These are phyloP conservation scores for Eutrema yunnanense DNA, from an alignment of 345 rosid species.

Conservation along the genomic window DNA sequence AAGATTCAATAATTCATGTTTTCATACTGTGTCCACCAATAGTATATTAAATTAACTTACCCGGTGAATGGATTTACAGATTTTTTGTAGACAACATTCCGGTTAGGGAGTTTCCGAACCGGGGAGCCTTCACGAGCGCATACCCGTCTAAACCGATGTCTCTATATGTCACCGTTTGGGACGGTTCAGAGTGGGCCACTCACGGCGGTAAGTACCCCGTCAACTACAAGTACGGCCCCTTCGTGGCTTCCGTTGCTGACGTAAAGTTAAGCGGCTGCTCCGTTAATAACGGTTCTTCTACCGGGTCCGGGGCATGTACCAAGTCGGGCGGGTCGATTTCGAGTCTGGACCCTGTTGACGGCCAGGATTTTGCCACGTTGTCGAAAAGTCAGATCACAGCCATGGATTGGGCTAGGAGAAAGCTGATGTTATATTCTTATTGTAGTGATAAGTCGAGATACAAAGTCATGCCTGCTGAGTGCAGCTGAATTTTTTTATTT, in stretches of 20 bases:
- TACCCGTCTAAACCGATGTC: constrained; percentile 90
- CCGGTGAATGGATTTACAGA: constrained; percentile 33
- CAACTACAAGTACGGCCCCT: constrained; percentile 73
- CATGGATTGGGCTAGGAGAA: constrained; percentile 84
- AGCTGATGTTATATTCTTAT: constrained; percentile 85
- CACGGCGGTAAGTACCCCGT: constrained; percentile 92
- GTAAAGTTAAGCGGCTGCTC: constrained; percentile 53
- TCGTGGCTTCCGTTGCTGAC: constrained; percentile 55
- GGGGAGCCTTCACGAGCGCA: constrained; percentile 37
- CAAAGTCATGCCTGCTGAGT: constrained; percentile 62
- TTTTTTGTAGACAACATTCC: constrained; percentile 81
- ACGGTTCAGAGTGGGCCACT: constrained; percentile 95
- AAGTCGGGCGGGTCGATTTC: constrained; percentile 42
- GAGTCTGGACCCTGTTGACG: constrained; percentile 64
- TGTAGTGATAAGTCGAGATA: constrained; percentile 62
- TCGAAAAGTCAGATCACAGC: constrained; percentile 61
- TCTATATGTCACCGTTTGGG: constrained; percentile 77
- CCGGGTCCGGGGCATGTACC: constrained; percentile 32
- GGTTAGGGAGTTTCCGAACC: constrained; percentile 57
- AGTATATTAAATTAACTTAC: not conserved
- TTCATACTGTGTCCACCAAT: not conserved
- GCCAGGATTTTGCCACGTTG: constrained; percentile 50
- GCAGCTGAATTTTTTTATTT: constrained; percentile 5
- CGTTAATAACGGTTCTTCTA: constrained; percentile 22
- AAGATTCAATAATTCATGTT: not conserved